Evolutionary conservation across 371 early-diverging fungal genomes (phyloP).

Genomic region (Nematocida parisii): DNA sequence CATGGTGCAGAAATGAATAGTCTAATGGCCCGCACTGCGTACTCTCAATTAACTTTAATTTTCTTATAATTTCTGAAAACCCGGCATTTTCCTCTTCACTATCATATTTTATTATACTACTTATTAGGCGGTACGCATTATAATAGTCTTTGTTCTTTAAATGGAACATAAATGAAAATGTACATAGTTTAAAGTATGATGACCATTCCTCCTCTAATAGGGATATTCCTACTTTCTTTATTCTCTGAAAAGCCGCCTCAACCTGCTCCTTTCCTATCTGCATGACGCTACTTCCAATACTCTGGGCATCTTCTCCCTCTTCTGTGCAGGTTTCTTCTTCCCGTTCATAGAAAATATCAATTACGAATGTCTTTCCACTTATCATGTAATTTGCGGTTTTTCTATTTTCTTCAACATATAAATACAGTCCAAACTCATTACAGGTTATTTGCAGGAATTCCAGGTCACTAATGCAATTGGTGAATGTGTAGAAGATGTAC

Average conservation of each 20-base stretch:
- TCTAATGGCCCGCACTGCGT: neutral
- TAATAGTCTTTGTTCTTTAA: constrained; percentile 37
- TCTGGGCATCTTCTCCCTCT: constrained; percentile 20
- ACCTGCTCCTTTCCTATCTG: constrained; percentile 43
- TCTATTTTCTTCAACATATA: constrained; percentile 48
- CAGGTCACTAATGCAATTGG: neutral
- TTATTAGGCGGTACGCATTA: neutral
- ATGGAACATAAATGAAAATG: neutral
- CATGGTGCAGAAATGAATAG: constrained; percentile 13
- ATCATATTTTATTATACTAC: constrained; percentile 1
- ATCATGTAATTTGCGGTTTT: constrained; percentile 40
- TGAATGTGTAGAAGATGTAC: constrained; percentile 17
- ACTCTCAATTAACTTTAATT: neutral
- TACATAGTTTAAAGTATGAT: constrained; percentile 13
- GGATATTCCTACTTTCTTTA: constrained; percentile 33
- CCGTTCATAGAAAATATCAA: constrained; percentile 49
- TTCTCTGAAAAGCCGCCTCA: neutral
- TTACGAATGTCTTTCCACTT: constrained; percentile 52
- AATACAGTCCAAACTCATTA: constrained; percentile 6
- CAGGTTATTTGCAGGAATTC: constrained; percentile 44
- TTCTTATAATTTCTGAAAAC: neutral
- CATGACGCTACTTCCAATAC: constrained; percentile 26
- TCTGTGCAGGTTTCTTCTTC: constrained; percentile 17
- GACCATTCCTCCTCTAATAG: constrained; percentile 49
- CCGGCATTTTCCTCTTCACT: constrained; percentile 1